These are phyloP conservation scores for Beverwykella pulmonaria DNA, from an alignment of 495 filamentous ascomycete species.

Conservation along the genomic window DNA sequence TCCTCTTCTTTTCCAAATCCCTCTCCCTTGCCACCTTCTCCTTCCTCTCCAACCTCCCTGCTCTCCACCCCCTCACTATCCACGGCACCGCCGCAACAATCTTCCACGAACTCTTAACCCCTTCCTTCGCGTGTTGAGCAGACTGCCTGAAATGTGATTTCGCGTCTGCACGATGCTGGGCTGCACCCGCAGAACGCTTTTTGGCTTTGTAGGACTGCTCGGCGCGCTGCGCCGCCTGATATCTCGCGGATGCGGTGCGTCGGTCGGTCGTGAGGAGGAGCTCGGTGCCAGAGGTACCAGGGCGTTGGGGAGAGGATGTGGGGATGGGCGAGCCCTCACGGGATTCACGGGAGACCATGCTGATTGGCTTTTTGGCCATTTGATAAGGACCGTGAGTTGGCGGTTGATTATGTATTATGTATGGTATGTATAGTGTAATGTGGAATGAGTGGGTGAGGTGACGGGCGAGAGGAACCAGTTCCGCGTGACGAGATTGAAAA, in stretches of 20 bases:
- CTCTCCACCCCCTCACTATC: slow-evolving; percentile 17
- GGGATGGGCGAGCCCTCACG: neutral
- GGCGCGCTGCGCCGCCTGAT: slow-evolving; percentile 15
- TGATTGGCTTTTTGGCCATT: slow-evolving; percentile 1
- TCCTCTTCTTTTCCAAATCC: slow-evolving; percentile 19
- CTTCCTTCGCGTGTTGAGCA: slow-evolving; percentile 7
- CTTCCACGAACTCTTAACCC: slow-evolving; percentile 6
- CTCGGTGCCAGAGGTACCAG: slow-evolving; percentile 18
- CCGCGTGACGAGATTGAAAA: slow-evolving; percentile 4
- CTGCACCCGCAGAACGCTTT: slow-evolving; percentile 10
- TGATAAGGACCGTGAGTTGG: neutral
- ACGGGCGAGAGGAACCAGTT: slow-evolving; percentile 10
- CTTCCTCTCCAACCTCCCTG: neutral
- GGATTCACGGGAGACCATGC: neutral
- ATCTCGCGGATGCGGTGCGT: slow-evolving; percentile 15
- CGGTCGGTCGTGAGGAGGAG: slow-evolving; percentile 14
- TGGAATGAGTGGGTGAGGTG: neutral
- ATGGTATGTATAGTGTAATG: neutral
- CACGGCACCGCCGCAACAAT: slow-evolving; percentile 11
- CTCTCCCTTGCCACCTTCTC: slow-evolving; percentile 14
- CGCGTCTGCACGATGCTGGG: slow-evolving; percentile 12
- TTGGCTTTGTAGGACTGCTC: slow-evolving; percentile 21
- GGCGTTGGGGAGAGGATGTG: slow-evolving; percentile 10
- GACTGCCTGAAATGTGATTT: slow-evolving; percentile 4
- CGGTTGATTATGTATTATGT: slow-evolving; percentile 1